A percentile compares a stretch with the other conserved stretches of the same genome.
Conservation (phyloP, 495 filamentous ascomycete species). For the Acidiella bohemica region DNA sequence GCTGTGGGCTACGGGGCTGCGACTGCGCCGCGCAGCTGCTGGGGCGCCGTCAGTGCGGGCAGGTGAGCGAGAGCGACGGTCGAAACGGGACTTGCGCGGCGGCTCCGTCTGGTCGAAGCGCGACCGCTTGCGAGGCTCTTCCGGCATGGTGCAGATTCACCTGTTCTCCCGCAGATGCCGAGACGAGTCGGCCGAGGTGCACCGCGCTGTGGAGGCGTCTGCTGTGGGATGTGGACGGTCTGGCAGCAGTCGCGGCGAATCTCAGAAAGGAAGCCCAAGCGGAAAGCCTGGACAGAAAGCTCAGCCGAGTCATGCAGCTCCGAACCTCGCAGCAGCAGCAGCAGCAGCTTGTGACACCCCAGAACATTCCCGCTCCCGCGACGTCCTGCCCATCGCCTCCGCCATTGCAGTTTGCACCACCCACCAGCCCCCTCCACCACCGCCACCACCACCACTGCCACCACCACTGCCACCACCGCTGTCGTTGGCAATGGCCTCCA, state of each 20-base stretch:
- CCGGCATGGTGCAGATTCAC: constrained; percentile 53
- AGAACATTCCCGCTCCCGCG: too few species aligned
- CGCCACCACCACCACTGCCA: background rate
- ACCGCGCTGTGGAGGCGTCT: too few species aligned
- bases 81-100: constrained; percentile 59
- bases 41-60: constrained; percentile 38
- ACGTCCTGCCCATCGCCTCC: too few species aligned
- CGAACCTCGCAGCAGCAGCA: too few species aligned
- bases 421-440: background rate
- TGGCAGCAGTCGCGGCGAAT: too few species aligned
- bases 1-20: constrained; percentile 59
- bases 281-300: too few species aligned
- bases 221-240: too few species aligned
- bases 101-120: constrained; percentile 84
- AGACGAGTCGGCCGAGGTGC: too few species aligned
- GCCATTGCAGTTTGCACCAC: background rate
- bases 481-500: constrained; percentile 32
- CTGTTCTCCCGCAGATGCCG: too few species aligned
- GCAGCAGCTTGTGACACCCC: too few species aligned
- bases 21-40: constrained; percentile 48
- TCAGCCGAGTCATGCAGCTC: too few species aligned
- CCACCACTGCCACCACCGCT: background rate
- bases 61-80: constrained; percentile 76
- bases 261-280: too few species aligned
- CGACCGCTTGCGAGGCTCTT: constrained; percentile 73